Evolutionary conservation across 2,329 filamentous ascomycete genomes (phyloP).

Genomic region (Coleophoma cylindrospora): DNA sequence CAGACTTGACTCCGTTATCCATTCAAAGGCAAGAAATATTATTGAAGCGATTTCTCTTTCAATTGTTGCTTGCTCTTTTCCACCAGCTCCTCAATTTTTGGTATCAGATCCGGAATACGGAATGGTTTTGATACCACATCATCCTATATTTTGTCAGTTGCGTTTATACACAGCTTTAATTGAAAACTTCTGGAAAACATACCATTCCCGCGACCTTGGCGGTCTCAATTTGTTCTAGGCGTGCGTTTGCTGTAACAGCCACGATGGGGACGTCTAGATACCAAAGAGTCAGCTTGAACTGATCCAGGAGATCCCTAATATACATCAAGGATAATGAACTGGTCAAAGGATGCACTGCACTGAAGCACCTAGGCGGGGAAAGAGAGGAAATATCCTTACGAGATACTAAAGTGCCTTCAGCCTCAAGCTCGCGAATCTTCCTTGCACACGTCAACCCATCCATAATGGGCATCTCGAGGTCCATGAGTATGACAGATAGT

Average conservation of each 20-base stretch:
- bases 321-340: not conserved
- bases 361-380: not conserved
- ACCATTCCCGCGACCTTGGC: constrained; percentile 71
- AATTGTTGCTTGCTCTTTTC: constrained; percentile 1
- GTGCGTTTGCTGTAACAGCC: constrained; percentile 77
- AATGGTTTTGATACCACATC: constrained; percentile 79
- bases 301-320: not conserved
- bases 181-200: constrained; percentile 27
- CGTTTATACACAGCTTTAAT: not conserved
- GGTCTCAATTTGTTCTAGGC: constrained; percentile 67
- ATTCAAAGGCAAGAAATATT: no score
- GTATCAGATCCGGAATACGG: constrained; percentile 64
- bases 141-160: constrained; percentile 41
- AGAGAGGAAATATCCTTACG: constrained; percentile 30
- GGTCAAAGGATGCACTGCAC: not conserved
- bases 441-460: constrained; percentile 71
- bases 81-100: constrained; percentile 53
- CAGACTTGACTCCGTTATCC: no score
- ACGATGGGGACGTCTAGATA: constrained; percentile 68
- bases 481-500: constrained; percentile 70
- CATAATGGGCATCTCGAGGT: constrained; percentile 81
- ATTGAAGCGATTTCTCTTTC: no score
- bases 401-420: constrained; percentile 49
- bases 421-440: constrained; percentile 64
- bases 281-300: constrained; percentile 37